These are phyloP conservation scores for Candida jianshihensis DNA, from an alignment of 805 yeast genomes.

Conservation along the genomic window DNA sequence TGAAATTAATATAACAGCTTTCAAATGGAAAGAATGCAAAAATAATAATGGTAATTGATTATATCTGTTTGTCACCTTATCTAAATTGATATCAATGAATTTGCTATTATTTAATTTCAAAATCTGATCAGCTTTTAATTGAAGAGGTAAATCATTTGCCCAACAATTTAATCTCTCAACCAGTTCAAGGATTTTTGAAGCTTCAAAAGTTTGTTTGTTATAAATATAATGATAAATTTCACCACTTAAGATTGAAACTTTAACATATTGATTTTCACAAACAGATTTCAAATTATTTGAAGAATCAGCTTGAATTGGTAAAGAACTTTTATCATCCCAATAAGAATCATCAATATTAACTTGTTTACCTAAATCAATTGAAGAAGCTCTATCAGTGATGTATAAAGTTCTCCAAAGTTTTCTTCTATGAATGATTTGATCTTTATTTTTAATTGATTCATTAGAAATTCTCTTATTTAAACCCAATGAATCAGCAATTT, in stretches of 20 bases:
- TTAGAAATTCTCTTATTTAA: constrained; percentile 27
- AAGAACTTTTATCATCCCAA: constrained; percentile 25
- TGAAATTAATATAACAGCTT: constrained; percentile 26
- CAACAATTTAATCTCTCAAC: constrained; percentile 24
- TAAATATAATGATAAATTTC: constrained; percentile 25
- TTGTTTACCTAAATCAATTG: constrained; percentile 28
- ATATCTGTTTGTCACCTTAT: not conserved
- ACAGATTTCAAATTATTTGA: constrained; percentile 5
- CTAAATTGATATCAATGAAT: too few relatives aligned
- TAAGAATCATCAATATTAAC: constrained; percentile 24
- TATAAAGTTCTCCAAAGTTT: constrained; percentile 24
- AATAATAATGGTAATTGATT: constrained; percentile 15
- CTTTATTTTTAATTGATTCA: constrained; percentile 20
- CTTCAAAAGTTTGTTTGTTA: constrained; percentile 19
- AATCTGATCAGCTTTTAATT: constrained; percentile 2
- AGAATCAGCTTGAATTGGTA: constrained; percentile 7
- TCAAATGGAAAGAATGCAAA: constrained; percentile 26
- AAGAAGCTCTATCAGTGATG: constrained; percentile 23
- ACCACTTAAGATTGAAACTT: constrained; percentile 22
- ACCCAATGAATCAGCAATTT: constrained; percentile 33
- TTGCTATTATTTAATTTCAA: not conserved
- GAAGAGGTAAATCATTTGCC: constrained; percentile 4
- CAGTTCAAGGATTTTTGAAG: constrained; percentile 23
- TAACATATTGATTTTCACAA: constrained; percentile 23
- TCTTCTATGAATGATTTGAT: constrained; percentile 20